Evolutionary conservation across 1,284 basidiomycete genomes (phyloP).

Genomic region (Irpex lacteus): DNA sequence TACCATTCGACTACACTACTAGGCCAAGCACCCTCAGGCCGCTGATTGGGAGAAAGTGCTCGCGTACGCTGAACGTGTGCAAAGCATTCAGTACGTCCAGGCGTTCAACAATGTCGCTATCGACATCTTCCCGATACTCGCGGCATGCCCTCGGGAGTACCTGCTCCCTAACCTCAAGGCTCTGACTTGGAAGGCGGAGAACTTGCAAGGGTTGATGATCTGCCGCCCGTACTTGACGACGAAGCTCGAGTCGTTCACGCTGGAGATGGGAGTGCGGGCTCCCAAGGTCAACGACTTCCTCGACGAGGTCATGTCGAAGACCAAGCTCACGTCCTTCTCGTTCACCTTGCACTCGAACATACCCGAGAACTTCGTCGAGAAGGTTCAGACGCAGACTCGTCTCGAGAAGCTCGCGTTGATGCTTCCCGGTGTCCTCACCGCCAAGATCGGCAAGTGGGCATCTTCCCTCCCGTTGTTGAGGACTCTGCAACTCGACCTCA

Average conservation of each 20-base stretch:
- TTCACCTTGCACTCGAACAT: slow-evolving; percentile 65
- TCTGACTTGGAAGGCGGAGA: slow-evolving; percentile 70
- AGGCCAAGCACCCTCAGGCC: slow-evolving; percentile 59
- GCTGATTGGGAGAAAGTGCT: slow-evolving; percentile 67
- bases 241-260: slow-evolving; percentile 51
- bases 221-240: slow-evolving; percentile 62
- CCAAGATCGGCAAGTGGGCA: slow-evolving; percentile 68
- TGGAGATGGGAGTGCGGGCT: slow-evolving; percentile 59
- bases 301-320: slow-evolving; percentile 55
- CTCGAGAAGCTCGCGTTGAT: slow-evolving; percentile 63
- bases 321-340: slow-evolving; percentile 60
- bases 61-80: slow-evolving; percentile 62
- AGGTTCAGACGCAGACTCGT: slow-evolving; percentile 53
- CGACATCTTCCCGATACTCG: slow-evolving; percentile 62
- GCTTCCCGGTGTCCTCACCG: slow-evolving; percentile 66
- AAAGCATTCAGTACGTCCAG: slow-evolving; percentile 67
- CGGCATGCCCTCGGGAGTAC: slow-evolving; percentile 57
- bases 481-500: slow-evolving; percentile 65
- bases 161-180: slow-evolving; percentile 67
- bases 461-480: slow-evolving; percentile 57
- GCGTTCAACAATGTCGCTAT: slow-evolving; percentile 56
- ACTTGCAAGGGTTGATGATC: slow-evolving; percentile 58
- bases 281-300: slow-evolving; percentile 61
- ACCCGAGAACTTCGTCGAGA: slow-evolving; percentile 66
- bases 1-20: slow-evolving; percentile 8